These are phyloP conservation scores for Geotrichum ghanense DNA, from an alignment of 805 yeast species.

Conservation along the genomic window DNA sequence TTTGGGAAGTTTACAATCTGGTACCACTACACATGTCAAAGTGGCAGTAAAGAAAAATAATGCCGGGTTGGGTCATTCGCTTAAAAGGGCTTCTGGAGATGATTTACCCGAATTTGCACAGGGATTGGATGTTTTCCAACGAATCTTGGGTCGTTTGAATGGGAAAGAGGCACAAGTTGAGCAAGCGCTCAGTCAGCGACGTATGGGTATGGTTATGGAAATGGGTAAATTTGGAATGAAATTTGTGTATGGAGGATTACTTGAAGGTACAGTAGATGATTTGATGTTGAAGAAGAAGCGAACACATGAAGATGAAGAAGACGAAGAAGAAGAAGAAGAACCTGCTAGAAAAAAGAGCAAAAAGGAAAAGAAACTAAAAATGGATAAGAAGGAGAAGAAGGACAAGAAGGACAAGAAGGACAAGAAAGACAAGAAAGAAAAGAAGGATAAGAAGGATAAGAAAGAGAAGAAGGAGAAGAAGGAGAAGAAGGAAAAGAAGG, in stretches of 20 bases:
- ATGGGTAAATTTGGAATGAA: constrained; percentile 82
- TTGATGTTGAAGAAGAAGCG: constrained; percentile 24
- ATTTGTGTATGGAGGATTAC: constrained; percentile 75
- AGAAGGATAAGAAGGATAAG: constrained; percentile 19
- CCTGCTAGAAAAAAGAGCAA: constrained; percentile 12
- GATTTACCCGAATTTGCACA: constrained; percentile 63
- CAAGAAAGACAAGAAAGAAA: constrained; percentile 20
- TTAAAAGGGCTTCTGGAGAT: constrained; percentile 35
- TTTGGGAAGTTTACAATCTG: constrained; percentile 44
- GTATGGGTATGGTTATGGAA: constrained; percentile 55
- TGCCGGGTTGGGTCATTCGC: constrained; percentile 79
- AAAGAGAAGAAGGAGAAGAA: constrained; percentile 21
- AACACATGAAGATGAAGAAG: constrained; percentile 24
- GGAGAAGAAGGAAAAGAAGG: constrained; percentile 20
- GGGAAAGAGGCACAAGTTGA: constrained; percentile 64
- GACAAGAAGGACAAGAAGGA: constrained; percentile 20
- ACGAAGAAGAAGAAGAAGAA: constrained; percentile 19
- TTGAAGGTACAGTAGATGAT: constrained; percentile 74
- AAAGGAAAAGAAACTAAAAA: constrained; percentile 18
- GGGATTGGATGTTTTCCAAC: constrained; percentile 87
- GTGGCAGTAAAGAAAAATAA: constrained; percentile 74
- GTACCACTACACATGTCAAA: constrained; percentile 64
- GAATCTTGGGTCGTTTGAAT: constrained; percentile 77
- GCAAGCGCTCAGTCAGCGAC: constrained; percentile 39
- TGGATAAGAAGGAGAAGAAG: constrained; percentile 14